Evolutionary conservation across 768 basidiomycete genomes (phyloP), one percentile per base, ranked within the genome.

Genomic region (Auricularia cornea): DNA sequence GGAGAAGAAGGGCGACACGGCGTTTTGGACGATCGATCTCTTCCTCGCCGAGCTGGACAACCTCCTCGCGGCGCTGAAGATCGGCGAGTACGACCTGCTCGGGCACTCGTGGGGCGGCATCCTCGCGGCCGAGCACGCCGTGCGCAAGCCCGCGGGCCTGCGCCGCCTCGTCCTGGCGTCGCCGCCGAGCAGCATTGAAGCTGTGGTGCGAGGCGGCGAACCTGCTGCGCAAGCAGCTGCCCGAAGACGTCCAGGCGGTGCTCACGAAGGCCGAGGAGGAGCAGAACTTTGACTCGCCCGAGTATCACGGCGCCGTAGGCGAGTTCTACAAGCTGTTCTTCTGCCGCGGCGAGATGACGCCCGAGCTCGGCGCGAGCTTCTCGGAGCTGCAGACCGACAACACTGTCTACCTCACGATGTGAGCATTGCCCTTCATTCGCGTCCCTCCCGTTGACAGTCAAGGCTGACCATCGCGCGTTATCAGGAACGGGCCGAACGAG

Each of bases 401-500:
- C 4, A 66, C 62, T 8, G 65, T 66, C n/a, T 63, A 59, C 51
- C 5, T 29, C 26, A 60, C 60, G 3, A 60, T 66, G 65, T 63
- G 33, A 4, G 62, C 29, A 18, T 20, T 35, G 11, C 18, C 28
- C 26, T 44, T 16, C 26, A n/a, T n/a, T n/a, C n/a, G n/a, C n/a
- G n/a, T n/a, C n/a, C n/a, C n/a, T n/a, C n/a, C n/a, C n/a, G n/a
- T n/a, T n/a, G n/a, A 29, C 29, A 16, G 35, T 29, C n/a, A 26
- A 8, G 35, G 31, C 59, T 32, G 60, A 23, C 6, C 48, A 8
- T 2, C 35, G 35, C 16, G 16, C 18, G 16, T 28, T 26, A 59
- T 48, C 62, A 74, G 74, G 69, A 68, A 69, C 33, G 75, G 75
- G 18, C 69, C 72, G 5, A 73, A 74, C 29, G 77, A 79, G 66